Evolutionary conservation across 2,329 filamentous ascomycete species (phyloP).

Genomic region (Fusarium abutilonis): DNA sequence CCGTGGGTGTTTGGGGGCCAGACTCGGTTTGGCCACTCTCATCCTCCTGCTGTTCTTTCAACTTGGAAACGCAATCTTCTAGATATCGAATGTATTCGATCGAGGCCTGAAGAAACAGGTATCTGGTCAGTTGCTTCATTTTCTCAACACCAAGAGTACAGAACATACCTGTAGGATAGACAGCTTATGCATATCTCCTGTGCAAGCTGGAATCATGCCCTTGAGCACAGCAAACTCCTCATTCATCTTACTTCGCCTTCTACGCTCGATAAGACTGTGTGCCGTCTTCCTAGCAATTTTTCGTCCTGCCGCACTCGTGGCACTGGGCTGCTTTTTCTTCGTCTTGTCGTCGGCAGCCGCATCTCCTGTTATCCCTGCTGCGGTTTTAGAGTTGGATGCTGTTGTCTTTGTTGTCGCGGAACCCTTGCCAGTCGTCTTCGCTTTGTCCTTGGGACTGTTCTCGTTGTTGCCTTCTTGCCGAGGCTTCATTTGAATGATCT

Average conservation of each 20-base stretch:
- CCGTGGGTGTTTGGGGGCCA: slow-evolving; percentile 42
- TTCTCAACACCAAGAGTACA: not conserved
- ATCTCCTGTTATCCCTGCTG: slow-evolving; percentile 36
- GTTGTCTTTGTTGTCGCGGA: slow-evolving; percentile 27
- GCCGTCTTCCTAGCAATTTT: slow-evolving; percentile 97
- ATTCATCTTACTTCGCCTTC: slow-evolving; percentile 96
- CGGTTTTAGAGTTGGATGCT: slow-evolving; percentile 35
- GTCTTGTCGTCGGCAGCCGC: slow-evolving; percentile 45
- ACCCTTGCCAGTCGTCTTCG: slow-evolving; percentile 39
- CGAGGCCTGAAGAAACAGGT: slow-evolving; percentile 70
- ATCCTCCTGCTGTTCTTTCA: slow-evolving; percentile 70
- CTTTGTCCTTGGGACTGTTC: slow-evolving; percentile 40
- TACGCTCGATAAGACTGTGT: slow-evolving; percentile 91
- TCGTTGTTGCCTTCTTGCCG: slow-evolving; percentile 54
- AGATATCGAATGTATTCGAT: slow-evolving; percentile 97
- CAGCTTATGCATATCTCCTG: slow-evolving; percentile 98
- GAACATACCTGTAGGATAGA: slow-evolving; percentile 85
- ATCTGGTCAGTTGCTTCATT: slow-evolving; percentile 17
- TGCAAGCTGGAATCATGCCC: slow-evolving; percentile 93
- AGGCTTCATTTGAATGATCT: slow-evolving; percentile 98
- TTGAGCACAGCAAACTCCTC: slow-evolving; percentile 96
- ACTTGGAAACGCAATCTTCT: slow-evolving; percentile 83
- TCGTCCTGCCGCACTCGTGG: slow-evolving; percentile 84
- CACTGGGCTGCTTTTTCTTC: slow-evolving; percentile 81
- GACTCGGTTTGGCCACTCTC: slow-evolving; percentile 45